phyloP scores from a whole-genome alignment of 345 rosid genomes.

The Jatropha curcas region DNA sequence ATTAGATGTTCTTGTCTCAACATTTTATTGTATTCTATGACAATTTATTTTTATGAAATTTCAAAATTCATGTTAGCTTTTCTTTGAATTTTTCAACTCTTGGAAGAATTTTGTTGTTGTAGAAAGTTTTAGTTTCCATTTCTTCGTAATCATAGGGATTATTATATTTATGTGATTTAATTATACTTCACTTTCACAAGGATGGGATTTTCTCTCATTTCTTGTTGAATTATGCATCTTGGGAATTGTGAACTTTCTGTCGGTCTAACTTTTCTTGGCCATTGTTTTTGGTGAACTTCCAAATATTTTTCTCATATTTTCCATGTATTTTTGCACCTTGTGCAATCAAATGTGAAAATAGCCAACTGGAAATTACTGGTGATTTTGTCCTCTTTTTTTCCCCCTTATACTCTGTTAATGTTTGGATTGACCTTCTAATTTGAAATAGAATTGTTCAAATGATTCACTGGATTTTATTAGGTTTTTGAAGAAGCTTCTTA shows the following conservation, averaged over 20 bases:
- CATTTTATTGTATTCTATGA: too few relatives aligned
- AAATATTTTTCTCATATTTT: background rate
- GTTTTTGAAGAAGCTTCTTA: constrained; percentile 91
- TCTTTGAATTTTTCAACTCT: background rate
- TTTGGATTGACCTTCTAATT: background rate
- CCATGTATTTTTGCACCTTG: background rate
- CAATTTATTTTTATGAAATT: too few relatives aligned
- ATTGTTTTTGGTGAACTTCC: background rate
- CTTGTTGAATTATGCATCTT: background rate
- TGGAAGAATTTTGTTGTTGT: background rate
- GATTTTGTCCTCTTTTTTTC: background rate
- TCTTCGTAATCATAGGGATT: too few relatives aligned
- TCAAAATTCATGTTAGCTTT: background rate
- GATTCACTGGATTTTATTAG: constrained; percentile 37
- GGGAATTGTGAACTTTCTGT: background rate
- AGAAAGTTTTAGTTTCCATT: background rate
- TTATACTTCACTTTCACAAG: background rate
- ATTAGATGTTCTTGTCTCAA: too few relatives aligned
- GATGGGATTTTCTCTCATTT: background rate
- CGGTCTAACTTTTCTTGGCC: background rate
- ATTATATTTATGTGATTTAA: background rate
- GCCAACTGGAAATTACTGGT: background rate
- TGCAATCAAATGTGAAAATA: background rate
- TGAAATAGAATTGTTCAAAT: background rate
- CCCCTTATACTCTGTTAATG: background rate